Base-by-base conservation (phyloP, 345 rosid genomes). In the Brassica carinata region DNA sequence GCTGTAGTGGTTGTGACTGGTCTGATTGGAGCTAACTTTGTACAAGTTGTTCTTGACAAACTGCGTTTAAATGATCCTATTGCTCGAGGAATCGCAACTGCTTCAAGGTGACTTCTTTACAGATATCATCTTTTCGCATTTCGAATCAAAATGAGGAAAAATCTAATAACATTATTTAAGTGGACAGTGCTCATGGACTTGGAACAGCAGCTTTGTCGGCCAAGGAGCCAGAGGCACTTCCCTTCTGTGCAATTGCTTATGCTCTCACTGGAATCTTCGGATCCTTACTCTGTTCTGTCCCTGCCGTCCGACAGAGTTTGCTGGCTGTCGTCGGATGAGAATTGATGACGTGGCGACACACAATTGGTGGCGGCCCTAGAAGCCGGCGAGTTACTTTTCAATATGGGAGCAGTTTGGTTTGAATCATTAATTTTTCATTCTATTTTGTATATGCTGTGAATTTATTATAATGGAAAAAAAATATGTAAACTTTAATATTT, bases 161-260 rank as follows among this genome's bases (percentile, higher is more conserved):
- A 27, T 27, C 7, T 14, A 14, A 48, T 14, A 51, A 51, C 57
- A 51, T 51, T 36, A 0, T 55, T 64, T 48, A 33, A 68, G 67
- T 83, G 34, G 78, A 1, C 85, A 95, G 99, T 88, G 98, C 99
- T 66, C 99, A 95, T 82, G 98, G 99, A 82, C 87, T 95, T 84
- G 99, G 98, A 85, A 95, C 98, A 77, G 99, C 97, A 53, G 98
- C 99, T 48, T 82, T 95, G 83, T 91, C 99, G 5, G 98, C 97
- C 3, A 95, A 91, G 86, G 99, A 95, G 77, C 99, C 98, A 3
- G 99, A 89, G 72, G 99, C 99, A 48, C 98, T 92, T 59, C 99
- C 99, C 8, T 95, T 95, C 78, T 92, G 95, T 58, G 95, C 97
- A 78, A 92, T 94, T 64, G 98, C 98, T 6, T 94, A 94, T 85